These are phyloP conservation scores for Lichtheimia ramosa DNA, from an alignment of 371 early-diverging fungal species.

Conservation along the genomic window DNA sequence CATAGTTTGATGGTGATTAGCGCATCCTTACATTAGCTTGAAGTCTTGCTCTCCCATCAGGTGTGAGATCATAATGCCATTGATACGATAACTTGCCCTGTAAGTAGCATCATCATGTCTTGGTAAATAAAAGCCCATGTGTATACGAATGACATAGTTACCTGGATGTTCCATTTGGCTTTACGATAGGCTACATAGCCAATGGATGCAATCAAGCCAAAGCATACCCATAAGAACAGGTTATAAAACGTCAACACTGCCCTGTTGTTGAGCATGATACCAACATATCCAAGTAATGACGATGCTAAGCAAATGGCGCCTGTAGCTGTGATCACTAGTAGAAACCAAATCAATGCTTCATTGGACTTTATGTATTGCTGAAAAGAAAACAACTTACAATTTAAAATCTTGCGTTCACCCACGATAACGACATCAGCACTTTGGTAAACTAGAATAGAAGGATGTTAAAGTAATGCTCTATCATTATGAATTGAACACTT, in stretches of 20 bases:
- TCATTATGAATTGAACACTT: conserved; percentile 13
- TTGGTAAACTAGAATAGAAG: conserved; percentile 31
- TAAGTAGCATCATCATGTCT: background rate
- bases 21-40: conserved; percentile 44
- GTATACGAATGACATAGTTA: background rate
- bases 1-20: background rate
- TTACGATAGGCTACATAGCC: conserved; percentile 57
- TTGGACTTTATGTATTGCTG: background rate
- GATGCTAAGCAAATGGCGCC: conserved; percentile 49
- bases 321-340: conserved; percentile 47
- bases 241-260: conserved; percentile 48
- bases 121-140: background rate
- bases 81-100: conserved; percentile 47
- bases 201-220: conserved; percentile 54
- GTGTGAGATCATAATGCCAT: conserved; percentile 44
- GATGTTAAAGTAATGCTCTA: background rate
- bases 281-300: conserved; percentile 51
- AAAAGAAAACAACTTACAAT: conserved; percentile 31
- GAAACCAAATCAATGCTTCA: background rate
- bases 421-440: conserved; percentile 49
- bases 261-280: conserved; percentile 59
- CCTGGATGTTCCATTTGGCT: conserved; percentile 45
- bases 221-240: conserved; percentile 57
- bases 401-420: conserved; percentile 42
- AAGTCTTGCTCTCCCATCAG: conserved; percentile 39